phyloP scores from a whole-genome alignment of 495 filamentous ascomycete species.

The Penicillium lividum region DNA sequence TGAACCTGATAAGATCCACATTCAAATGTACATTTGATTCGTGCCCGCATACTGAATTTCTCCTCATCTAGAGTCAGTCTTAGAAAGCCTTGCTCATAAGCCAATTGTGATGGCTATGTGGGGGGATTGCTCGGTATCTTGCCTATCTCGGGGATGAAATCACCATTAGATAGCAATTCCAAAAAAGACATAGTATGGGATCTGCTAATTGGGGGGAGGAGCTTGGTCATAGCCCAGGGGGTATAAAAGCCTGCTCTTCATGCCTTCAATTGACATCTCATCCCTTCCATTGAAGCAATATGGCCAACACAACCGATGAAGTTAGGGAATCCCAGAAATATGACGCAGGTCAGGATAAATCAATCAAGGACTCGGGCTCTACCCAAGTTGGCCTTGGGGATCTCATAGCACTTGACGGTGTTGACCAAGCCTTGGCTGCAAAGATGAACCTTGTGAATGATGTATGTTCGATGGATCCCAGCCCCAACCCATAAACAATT shows the following conservation, averaged over 20 bases:
- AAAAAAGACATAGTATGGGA: not conserved
- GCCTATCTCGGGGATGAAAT: not conserved
- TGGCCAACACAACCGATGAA: slow-evolving; percentile 12
- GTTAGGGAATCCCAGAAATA: not conserved
- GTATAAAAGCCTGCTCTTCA: slow-evolving; percentile 1
- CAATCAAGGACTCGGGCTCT: slow-evolving; percentile 6
- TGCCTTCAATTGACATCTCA: not conserved
- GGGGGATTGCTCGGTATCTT: slow-evolving; percentile 5
- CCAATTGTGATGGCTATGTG: not conserved
- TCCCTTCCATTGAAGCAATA: not conserved
- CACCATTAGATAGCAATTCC: not conserved
- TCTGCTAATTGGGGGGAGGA: not conserved
- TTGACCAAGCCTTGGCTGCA: slow-evolving; percentile 17
- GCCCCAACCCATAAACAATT: not conserved
- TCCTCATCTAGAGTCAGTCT: not conserved
- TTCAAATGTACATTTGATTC: slow-evolving; percentile 8
- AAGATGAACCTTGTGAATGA: slow-evolving; percentile 26
- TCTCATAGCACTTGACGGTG: slow-evolving; percentile 12
- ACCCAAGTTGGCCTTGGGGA: slow-evolving; percentile 7
- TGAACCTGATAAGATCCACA: slow-evolving; percentile 2
- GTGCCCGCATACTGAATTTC: slow-evolving; percentile 20
- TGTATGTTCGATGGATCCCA: slow-evolving; percentile 6
- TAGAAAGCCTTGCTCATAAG: not conserved
- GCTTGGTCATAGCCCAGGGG: not conserved
- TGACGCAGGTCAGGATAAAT: not conserved